Percentiles rank a stretch among this genome's conserved stretches.
These are phyloP conservation scores for Blastobotrys parvus DNA, from an alignment of 805 yeast species.

Conservation along the genomic window DNA sequence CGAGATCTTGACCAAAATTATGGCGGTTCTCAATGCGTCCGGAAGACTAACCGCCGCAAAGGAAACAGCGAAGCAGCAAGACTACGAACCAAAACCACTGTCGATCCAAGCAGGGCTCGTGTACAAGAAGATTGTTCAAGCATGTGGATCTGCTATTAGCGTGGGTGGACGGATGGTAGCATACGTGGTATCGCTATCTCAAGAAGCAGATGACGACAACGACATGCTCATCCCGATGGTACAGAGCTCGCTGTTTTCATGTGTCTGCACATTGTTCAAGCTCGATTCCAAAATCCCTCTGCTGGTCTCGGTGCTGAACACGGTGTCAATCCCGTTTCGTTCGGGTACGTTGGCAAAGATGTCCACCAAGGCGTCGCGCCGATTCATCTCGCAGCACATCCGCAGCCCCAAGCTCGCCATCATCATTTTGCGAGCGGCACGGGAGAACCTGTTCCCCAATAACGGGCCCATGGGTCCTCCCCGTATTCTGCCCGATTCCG, in stretches of 20 bases:
- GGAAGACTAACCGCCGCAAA: background rate
- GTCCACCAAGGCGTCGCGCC: slow-evolving; percentile 10
- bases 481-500: slow-evolving; percentile 33
- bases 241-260: slow-evolving; percentile 9
- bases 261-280: slow-evolving; percentile 7
- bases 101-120: slow-evolving; percentile 6
- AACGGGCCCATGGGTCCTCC: slow-evolving; percentile 46
- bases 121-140: slow-evolving; percentile 4
- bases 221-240: slow-evolving; percentile 6
- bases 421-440: slow-evolving; percentile 22
- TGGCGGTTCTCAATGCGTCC: slow-evolving; percentile 3
- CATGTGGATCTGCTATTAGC: slow-evolving; percentile 3
- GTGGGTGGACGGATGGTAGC: slow-evolving; percentile 12
- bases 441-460: slow-evolving; percentile 39
- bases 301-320: slow-evolving; percentile 6
- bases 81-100: background rate
- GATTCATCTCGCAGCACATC: slow-evolving; percentile 9
- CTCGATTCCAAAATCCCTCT: slow-evolving; percentile 11
- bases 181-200: slow-evolving; percentile 9
- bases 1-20: slow-evolving; percentile 32
- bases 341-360: slow-evolving; percentile 12
- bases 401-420: slow-evolving; percentile 15
- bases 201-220: background rate
- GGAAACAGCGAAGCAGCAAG: background rate
- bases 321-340: slow-evolving; percentile 8